Percentiles rank a stretch among this genome's conserved stretches.
Conservation (phyloP, 2,329 filamentous ascomycete species). For the Aspergillus sp. region DNA sequence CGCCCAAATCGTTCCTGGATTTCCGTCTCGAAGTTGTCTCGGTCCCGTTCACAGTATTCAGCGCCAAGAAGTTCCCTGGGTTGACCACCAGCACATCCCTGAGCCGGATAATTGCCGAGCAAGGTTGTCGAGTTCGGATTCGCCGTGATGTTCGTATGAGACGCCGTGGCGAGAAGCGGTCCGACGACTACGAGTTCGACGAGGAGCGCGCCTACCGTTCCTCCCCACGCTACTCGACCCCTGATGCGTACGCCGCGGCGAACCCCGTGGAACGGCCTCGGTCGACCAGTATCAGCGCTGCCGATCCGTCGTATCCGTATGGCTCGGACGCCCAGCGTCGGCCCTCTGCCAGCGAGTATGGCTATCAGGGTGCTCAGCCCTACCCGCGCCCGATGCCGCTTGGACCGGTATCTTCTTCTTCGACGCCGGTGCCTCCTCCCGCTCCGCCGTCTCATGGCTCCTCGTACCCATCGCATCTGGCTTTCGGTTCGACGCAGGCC, state of each 20-base stretch:
- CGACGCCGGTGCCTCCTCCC: slow-evolving; percentile 23
- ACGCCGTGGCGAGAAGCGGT: slow-evolving; percentile 70
- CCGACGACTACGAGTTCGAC: slow-evolving; percentile 66
- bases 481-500: slow-evolving; percentile 39
- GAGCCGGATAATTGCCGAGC: slow-evolving; percentile 89
- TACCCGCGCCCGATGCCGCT: slow-evolving; percentile 38
- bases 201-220: slow-evolving; percentile 49
- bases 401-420: slow-evolving; percentile 33
- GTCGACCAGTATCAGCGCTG: slow-evolving; percentile 60
- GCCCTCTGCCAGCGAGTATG: slow-evolving; percentile 49
- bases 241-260: slow-evolving; percentile 45
- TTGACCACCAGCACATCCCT: slow-evolving; percentile 83
- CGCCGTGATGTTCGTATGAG: slow-evolving; percentile 91
- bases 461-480: slow-evolving; percentile 39
- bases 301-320: slow-evolving; percentile 46
- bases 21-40: slow-evolving; percentile 91
- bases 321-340: slow-evolving; percentile 43
- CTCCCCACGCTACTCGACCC: slow-evolving; percentile 49
- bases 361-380: slow-evolving; percentile 28
- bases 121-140: slow-evolving; percentile 94
- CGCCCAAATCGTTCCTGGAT: slow-evolving; percentile 63
- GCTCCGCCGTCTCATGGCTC: slow-evolving; percentile 11
- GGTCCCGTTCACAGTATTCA: slow-evolving; percentile 80
- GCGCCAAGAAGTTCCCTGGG: slow-evolving; percentile 97
- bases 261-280: slow-evolving; percentile 53